A percentile compares a stretch with the other conserved stretches of the same genome.
Evolutionary conservation across 2,329 filamentous ascomycete genomes (phyloP).

Genomic region (Pleoardoris graminearum): DNA sequence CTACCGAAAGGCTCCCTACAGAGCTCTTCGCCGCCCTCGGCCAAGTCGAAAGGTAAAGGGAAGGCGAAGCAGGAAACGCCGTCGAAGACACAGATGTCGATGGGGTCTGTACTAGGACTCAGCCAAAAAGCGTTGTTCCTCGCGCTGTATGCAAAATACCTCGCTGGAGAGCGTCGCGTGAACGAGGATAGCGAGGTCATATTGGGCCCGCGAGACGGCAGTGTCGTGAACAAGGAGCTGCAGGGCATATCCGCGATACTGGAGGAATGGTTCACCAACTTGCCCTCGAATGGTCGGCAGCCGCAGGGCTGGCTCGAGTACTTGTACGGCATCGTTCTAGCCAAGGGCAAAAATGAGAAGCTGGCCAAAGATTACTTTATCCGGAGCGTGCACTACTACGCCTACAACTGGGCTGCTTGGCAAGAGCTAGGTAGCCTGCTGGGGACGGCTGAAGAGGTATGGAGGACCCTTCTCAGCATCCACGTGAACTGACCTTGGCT

Average conservation of each 20-base stretch:
- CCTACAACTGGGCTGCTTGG: conserved; percentile 98
- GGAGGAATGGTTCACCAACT: conserved; percentile 77
- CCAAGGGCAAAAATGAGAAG: conserved; percentile 87
- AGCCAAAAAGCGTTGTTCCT: conserved; percentile 94
- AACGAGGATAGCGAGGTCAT: conserved; percentile 98
- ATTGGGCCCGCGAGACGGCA: conserved; percentile 87
- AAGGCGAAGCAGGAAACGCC: conserved; percentile 56
- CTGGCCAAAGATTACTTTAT: conserved; percentile 86
- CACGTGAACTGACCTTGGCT: conserved; percentile 5
- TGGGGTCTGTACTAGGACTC: conserved; percentile 54
- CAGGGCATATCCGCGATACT: conserved; percentile 73
- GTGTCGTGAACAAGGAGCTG: conserved; percentile 86
- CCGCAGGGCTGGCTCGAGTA: conserved; percentile 95
- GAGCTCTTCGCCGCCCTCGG: conserved; percentile 46
- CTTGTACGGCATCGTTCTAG: conserved; percentile 85
- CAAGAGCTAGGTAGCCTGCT: conserved; percentile 84
- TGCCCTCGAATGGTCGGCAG: conserved; percentile 58
- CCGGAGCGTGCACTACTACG: conserved; percentile 82
- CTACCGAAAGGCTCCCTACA: conserved; percentile 67
- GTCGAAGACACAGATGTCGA: conserved; percentile 38
- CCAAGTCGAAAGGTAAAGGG: conserved; percentile 56
- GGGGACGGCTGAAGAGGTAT: conserved; percentile 77
- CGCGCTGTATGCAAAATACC: conserved; percentile 86
- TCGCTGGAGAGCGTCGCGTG: conserved; percentile 93
- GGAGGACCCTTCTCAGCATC: background rate